phyloP scores from a whole-genome alignment of 305 asterid genomes.

The Striga hermonthica region DNA sequence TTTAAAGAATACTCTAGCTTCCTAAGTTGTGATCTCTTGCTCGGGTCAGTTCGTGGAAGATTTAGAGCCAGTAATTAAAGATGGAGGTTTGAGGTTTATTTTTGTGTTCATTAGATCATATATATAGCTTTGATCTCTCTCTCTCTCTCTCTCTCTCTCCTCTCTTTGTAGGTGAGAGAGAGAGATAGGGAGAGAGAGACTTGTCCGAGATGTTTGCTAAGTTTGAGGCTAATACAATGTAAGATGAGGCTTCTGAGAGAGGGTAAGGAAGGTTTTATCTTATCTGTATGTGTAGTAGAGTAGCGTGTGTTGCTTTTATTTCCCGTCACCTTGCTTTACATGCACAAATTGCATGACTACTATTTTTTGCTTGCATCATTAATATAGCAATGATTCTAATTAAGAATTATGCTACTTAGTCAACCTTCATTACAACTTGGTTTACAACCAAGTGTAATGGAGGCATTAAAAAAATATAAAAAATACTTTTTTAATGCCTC shows the following conservation, averaged over 20 bases:
- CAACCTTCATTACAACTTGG: too few relatives aligned
- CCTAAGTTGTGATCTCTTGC: slow-evolving; percentile 18
- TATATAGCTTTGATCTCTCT: not conserved
- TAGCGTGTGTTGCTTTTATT: not conserved
- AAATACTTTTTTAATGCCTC: too few relatives aligned
- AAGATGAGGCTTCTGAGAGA: slow-evolving; percentile 34
- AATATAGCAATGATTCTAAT: not conserved
- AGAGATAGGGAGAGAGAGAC: not conserved
- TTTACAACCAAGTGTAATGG: too few relatives aligned
- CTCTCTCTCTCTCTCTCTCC: not conserved
- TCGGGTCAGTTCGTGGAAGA: slow-evolving; percentile 31
- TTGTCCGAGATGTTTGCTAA: slow-evolving; percentile 33
- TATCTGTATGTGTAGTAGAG: not conserved
- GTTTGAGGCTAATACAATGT: slow-evolving; percentile 34
- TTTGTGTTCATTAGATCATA: slow-evolving; percentile 34
- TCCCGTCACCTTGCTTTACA: slow-evolving; percentile 18
- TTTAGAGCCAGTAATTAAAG: slow-evolving; percentile 32
- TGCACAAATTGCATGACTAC: slow-evolving; percentile 32
- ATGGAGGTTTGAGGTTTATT: slow-evolving; percentile 37
- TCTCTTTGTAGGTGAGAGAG: not conserved
- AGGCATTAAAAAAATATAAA: too few relatives aligned
- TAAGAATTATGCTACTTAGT: not conserved
- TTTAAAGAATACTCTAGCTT: not conserved
- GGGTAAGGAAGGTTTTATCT: not conserved
- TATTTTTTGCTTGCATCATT: slow-evolving; percentile 5